Percentiles rank a stretch among this genome's conserved stretches.
These are phyloP conservation scores for Calocera cornea DNA, from an alignment of 768 basidiomycete genomes.

Conservation along the genomic window DNA sequence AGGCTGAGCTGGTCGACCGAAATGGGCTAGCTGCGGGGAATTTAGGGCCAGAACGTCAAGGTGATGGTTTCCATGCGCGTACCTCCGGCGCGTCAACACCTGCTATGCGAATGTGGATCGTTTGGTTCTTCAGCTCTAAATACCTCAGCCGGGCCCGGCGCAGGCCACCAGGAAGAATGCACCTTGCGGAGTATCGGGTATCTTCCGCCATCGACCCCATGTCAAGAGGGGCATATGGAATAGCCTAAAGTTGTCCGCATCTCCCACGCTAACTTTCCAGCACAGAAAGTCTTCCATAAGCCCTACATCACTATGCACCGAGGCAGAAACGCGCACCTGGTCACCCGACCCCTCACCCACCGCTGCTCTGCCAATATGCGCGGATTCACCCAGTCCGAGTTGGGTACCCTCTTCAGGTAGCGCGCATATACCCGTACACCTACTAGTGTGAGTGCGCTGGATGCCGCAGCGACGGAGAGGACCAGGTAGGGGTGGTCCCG, in stretches of 20 bases:
- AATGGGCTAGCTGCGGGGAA: slow-evolving; percentile 51
- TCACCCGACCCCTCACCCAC: slow-evolving; percentile 71
- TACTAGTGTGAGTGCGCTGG: slow-evolving; percentile 18
- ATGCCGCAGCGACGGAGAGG: slow-evolving; percentile 30
- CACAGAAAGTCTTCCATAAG: background rate
- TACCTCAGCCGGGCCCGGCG: background rate
- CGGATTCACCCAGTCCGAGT: slow-evolving; percentile 57
- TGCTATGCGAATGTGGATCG: slow-evolving; percentile 75
- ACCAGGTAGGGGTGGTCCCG: slow-evolving; percentile 9
- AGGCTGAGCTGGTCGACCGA: slow-evolving; percentile 67
- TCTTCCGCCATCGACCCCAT: slow-evolving; percentile 58
- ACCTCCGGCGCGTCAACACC: slow-evolving; percentile 93
- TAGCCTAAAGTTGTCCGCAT: slow-evolving; percentile 76
- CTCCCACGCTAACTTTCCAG: slow-evolving; percentile 47
- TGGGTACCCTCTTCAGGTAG: slow-evolving; percentile 46
- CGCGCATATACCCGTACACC: slow-evolving; percentile 31
- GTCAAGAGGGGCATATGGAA: slow-evolving; percentile 75
- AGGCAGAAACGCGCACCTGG: slow-evolving; percentile 37
- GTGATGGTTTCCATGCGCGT: too few relatives aligned
- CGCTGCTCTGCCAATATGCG: slow-evolving; percentile 40
- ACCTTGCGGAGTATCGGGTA: slow-evolving; percentile 53
- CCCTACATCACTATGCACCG: background rate
- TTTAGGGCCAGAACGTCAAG: background rate
- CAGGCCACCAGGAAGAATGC: background rate
- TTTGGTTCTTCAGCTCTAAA: slow-evolving; percentile 61